Evolutionary conservation across 306 rosid genomes (phyloP).

Genomic region (Begonia loranthoides): DNA sequence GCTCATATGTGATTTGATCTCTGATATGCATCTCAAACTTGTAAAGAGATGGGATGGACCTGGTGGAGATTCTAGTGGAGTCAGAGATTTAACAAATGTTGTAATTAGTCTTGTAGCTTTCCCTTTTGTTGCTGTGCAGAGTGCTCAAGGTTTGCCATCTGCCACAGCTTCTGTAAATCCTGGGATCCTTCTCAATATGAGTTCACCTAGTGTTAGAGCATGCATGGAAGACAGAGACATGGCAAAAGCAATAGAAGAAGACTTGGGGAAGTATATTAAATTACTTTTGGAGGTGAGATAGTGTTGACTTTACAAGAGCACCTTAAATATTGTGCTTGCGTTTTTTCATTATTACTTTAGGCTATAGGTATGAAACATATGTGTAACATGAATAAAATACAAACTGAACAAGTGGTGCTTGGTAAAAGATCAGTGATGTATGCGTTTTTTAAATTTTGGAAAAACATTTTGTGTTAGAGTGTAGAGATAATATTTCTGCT

Average conservation of each 20-base stretch:
- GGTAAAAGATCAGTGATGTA: no score
- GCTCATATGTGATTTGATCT: constrained; percentile 49
- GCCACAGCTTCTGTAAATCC: constrained; percentile 78
- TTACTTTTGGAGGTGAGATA: constrained; percentile 62
- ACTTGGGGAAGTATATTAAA: constrained; percentile 70
- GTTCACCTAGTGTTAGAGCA: constrained; percentile 70
- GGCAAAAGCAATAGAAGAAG: constrained; percentile 76
- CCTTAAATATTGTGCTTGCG: no score
- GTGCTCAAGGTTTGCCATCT: constrained; percentile 69
- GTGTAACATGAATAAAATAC: no score
- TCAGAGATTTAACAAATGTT: constrained; percentile 47
- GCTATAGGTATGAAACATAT: no score
- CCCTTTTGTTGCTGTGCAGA: constrained; percentile 88
- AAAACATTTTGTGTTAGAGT: not conserved
- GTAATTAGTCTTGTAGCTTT: constrained; percentile 77
- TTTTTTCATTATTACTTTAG: no score
- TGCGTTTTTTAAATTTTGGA: not conserved
- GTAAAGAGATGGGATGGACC: constrained; percentile 75
- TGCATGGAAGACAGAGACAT: constrained; percentile 69
- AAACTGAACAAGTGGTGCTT: no score
- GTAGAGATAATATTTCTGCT: not conserved
- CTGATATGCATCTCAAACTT: constrained; percentile 61
- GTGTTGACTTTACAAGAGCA: constrained; percentile 1
- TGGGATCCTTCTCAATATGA: constrained; percentile 75
- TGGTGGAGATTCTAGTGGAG: constrained; percentile 76